Conservation (phyloP, 805 yeast species). For the Schwanniomyces pseudopolymorphus region DNA sequence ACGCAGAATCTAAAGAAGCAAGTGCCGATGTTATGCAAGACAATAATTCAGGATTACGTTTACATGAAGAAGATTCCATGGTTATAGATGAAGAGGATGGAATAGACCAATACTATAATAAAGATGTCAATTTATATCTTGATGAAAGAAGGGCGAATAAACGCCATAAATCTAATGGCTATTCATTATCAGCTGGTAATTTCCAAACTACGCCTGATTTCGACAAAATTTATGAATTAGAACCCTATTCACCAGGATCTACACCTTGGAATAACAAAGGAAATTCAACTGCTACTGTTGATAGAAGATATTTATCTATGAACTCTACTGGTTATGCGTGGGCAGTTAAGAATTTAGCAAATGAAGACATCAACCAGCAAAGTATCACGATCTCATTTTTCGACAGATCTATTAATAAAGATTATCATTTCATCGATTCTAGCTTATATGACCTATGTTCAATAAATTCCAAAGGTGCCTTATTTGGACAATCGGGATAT, state of each 20-base stretch:
- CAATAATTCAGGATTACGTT: slow-evolving; percentile 5
- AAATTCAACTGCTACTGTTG: slow-evolving; percentile 25
- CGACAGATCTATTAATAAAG: slow-evolving; percentile 71
- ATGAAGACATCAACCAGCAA: slow-evolving; percentile 34
- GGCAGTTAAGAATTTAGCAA: slow-evolving; percentile 50
- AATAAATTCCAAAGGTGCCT: slow-evolving; percentile 62
- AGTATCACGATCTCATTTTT: slow-evolving; percentile 87
- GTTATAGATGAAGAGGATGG: slow-evolving; percentile 35
- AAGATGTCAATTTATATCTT: slow-evolving; percentile 16
- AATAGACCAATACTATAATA: slow-evolving; percentile 20
- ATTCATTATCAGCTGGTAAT: background rate
- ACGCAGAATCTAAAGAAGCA: slow-evolving; percentile 14
- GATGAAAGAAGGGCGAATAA: slow-evolving; percentile 15
- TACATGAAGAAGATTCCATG: slow-evolving; percentile 33
- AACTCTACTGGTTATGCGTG: slow-evolving; percentile 80
- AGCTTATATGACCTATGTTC: slow-evolving; percentile 73
- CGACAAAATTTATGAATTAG: slow-evolving; percentile 23
- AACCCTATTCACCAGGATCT: slow-evolving; percentile 81
- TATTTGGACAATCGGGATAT: slow-evolving; percentile 50
- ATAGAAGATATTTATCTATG: slow-evolving; percentile 77
- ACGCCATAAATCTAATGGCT: slow-evolving; percentile 19
- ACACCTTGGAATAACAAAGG: slow-evolving; percentile 52
- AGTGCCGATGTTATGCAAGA: slow-evolving; percentile 1
- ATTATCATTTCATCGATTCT: slow-evolving; percentile 82
- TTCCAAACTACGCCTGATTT: slow-evolving; percentile 1